Evolutionary conservation across 2,329 filamentous ascomycete species (phyloP), one percentile per base, ranked within the genome.

Genomic region (Epichloe gansuensis): DNA sequence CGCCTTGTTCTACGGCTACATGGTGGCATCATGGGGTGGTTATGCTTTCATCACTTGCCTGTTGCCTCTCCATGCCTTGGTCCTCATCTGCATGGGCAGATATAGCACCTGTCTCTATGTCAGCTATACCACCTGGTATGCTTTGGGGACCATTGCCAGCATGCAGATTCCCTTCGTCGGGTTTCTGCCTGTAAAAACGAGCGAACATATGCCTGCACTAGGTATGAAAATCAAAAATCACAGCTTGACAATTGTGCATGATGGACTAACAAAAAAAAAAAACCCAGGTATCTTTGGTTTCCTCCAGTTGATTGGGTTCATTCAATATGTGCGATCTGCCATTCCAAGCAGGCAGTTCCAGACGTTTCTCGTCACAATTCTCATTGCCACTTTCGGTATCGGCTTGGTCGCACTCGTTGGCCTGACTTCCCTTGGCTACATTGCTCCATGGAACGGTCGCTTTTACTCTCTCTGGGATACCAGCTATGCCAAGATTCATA

Each of bases 401-500:
- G 83, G 85, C 21, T 76, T 94, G 49, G 75, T 80, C 46, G 85
- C 83, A 4, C 77, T 98, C n/a, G 80, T 94, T 42, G 85, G 81
- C n/a, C 77, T 98, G 48, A 96, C 91, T 7, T 83, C 91, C 21
- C 81, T 88, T 17, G 93, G 93, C 56, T 86, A 93, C 59, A 93
- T 98, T 69, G 93, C 94, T 23, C 93, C 94, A 17, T 98, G 93
- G 93, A 90, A 88, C 63, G 93, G 93, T 58, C 91, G 93, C 62
- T 98, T 98, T 80, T 98, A 98, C 75, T 98, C 94, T 23, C 82
- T 98, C 35, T 98, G 91, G 90, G 94, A 98, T 68, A 98, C 93
- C 5, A 86, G 89, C 62, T 98, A 98, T 67, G 93, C 93, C 63
- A 98, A 98, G 78, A 94, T 97, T 58, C 93, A 98, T 66, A 98